Evolutionary conservation across 1,139 yeast genomes (phyloP), one percentile per base, ranked within the genome.

Genomic region (Candida frijolesensis): DNA sequence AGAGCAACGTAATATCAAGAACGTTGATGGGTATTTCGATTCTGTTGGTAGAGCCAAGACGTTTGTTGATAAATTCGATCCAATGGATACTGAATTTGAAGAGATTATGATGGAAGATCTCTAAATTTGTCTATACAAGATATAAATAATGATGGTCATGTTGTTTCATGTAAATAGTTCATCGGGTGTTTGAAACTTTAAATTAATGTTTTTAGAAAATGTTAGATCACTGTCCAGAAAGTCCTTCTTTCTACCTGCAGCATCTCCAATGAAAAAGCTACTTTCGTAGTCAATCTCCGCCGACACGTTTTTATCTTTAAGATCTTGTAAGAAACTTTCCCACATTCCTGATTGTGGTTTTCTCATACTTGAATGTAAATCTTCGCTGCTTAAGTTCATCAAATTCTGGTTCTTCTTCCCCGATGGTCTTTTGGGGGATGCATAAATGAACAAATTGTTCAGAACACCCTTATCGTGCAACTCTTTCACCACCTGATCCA

Each of bases 241-340:
- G 65, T 92, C 98, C 0, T 62, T 65, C 1, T 65, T 61, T 48
- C 98, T 73, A 0, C 98, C 99, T 7, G 97, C 98, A 0, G 98
- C 98, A 71, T 94, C 99, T 4, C 99, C 99, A n/a, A 92, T 92
- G 63, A 70, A 94, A 55, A 86, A 80, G 49, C 89, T 81, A 27
- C 70, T 57, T 0, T 67, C 71, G 42, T 66, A 50, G 52, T 79
- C 80, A 1, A 84, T 58, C 48, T 18, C 53, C 10, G 9, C n/a
- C 12, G 4, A 4, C 52, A 34, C 37, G 15, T 48, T 59, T 46
- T 57, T 35, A n/a, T 63, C 58, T 11, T 55, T 54, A 9, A 43
- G 33, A 22, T 34, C 40, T 12, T 22, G 25, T 35, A 43, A 25
- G 34, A 86, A 70, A 42, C 71, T 76, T 1, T 72, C 65, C 83